Percentiles rank a stretch among this genome's conserved stretches.
Conservation (phyloP, 2,329 filamentous ascomycete species). For the Neopestalotiopsis clavispora region DNA sequence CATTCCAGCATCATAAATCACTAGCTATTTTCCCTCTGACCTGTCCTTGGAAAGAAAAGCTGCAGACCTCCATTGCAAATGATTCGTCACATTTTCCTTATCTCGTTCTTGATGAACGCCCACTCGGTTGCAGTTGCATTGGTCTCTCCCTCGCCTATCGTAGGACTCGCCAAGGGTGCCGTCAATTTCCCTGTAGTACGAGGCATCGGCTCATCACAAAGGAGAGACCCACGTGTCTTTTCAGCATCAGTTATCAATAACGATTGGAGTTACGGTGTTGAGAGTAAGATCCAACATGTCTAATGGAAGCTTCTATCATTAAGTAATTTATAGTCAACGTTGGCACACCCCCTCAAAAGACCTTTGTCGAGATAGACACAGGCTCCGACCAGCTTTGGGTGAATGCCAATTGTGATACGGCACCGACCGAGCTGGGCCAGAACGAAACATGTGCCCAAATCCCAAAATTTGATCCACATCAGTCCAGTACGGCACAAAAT, state of each 20-base stretch:
- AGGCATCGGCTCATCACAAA: background rate
- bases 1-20: background rate
- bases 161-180: background rate
- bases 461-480: background rate
- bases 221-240: background rate
- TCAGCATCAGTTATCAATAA: background rate
- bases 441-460: background rate
- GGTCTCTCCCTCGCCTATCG: background rate
- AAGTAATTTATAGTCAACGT: background rate
- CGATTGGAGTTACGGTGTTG: background rate
- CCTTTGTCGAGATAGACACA: slow-evolving; percentile 10
- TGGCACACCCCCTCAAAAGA: background rate
- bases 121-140: background rate
- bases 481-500: background rate
- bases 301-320: background rate
- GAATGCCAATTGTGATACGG: background rate
- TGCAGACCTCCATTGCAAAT: background rate
- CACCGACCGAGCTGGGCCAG: background rate
- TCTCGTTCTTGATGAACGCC: background rate
- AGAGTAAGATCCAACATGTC: background rate
- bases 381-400: slow-evolving; percentile 11
- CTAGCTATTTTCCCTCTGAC: background rate
- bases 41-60: background rate
- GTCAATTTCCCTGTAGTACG: background rate
- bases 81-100: background rate